Evolutionary conservation across 2,329 filamentous ascomycete genomes (phyloP), one percentile per base, ranked within the genome.

Genomic region (Sporothrix mexicana): DNA sequence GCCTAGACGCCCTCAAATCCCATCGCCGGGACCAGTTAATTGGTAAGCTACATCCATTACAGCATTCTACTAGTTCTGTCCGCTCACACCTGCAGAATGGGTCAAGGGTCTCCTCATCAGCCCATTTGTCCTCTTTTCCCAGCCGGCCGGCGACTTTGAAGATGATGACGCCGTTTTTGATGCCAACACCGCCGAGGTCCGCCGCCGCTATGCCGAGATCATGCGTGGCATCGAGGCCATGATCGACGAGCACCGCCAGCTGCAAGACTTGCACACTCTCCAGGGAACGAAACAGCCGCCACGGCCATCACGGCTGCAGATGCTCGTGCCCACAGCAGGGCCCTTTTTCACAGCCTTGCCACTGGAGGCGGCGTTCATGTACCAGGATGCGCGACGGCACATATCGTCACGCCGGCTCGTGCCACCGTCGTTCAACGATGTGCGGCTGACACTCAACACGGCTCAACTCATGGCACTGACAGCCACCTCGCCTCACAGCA

Each of bases 341-440:
- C 92, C 89, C 13, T 98, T 98, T 85, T 98, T 98, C 83, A 98
- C 95, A 0, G 88, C 92, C 5, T 84, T 98, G 2, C 91, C 93
- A 2, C 88, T 98, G 9, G 93, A 95, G 79, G 93, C 94, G 67
- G 95, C 95, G 7, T 98, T 98, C 84, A 91, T 91, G 76, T 95
- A 93, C 82, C 96, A 98, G 82, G 96, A 99, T 80, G 84, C 87
- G 73, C 91, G 91, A 76, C 90, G 96, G 7, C 92, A 91, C 81
- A 99, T 99, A 78, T 97, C 94, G 41, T 94, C 92, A 1, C 88
- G 96, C 30, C 91, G 96, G 74, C 98, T 98, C 80, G 96, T 99
- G 1, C 93, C 95, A 0, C 96, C 96, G 0, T 97, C 93, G 1
- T 99, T 99, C 87, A 99, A 99, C 83, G 96, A 99, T 80, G 90